Percentiles rank a stretch among this genome's conserved stretches.
These are phyloP conservation scores for Thyridium curvatum DNA, from an alignment of 2,329 filamentous ascomycete species.

Conservation along the genomic window DNA sequence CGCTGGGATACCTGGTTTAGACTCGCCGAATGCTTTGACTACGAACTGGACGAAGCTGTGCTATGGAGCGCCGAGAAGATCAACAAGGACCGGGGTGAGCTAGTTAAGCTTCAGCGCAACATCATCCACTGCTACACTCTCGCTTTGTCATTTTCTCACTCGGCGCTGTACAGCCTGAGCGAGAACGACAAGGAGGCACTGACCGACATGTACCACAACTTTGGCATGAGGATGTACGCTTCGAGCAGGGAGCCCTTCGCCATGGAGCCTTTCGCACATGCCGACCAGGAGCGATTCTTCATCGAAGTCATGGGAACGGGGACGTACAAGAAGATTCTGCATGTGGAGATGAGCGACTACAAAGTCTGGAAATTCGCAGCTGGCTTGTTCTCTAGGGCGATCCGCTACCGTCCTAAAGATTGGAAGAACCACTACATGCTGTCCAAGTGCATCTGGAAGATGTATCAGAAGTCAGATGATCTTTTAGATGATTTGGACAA, in stretches of 20 bases:
- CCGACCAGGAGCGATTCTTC: conserved; percentile 51
- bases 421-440: conserved; percentile 59
- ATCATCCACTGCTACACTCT: conserved; percentile 76
- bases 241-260: conserved; percentile 57
- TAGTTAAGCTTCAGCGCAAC: conserved; percentile 69
- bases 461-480: conserved; percentile 45
- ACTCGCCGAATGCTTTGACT: conserved; percentile 80
- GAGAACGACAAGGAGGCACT: conserved; percentile 45
- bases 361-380: conserved; percentile 58
- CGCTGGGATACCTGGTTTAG: conserved; percentile 91
- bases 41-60: conserved; percentile 79
- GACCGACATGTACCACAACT: conserved; percentile 53
- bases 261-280: conserved; percentile 54
- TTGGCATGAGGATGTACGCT: conserved; percentile 55
- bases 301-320: conserved; percentile 45
- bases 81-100: conserved; percentile 71
- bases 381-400: conserved; percentile 48
- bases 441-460: conserved; percentile 58
- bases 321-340: conserved; percentile 45
- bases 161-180: conserved; percentile 21
- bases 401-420: conserved; percentile 44
- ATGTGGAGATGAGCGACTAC: conserved; percentile 51
- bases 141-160: conserved; percentile 50
- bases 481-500: conserved; percentile 37
- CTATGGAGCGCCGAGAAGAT: conserved; percentile 88